These are phyloP conservation scores for Arthrobotrys pseudoclavata DNA, from an alignment of 2,329 filamentous ascomycete species.

Conservation along the genomic window DNA sequence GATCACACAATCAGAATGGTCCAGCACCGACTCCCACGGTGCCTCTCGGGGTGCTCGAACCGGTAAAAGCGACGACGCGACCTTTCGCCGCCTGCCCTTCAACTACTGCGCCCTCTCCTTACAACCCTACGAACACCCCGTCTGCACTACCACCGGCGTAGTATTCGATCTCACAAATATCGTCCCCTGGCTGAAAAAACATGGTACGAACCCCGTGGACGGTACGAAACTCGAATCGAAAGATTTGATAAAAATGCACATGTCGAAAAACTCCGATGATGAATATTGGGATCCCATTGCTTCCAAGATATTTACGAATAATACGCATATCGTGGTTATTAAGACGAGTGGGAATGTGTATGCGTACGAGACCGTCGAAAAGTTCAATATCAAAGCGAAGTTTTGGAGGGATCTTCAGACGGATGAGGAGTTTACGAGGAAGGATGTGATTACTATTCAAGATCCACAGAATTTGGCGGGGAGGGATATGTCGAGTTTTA, in stretches of 20 bases:
- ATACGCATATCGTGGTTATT: conserved; percentile 94
- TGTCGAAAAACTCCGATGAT: conserved; percentile 89
- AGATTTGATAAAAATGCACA: conserved; percentile 90
- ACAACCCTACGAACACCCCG: conserved; percentile 93
- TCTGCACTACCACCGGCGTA: conserved; percentile 87
- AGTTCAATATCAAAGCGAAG: conserved; percentile 96
- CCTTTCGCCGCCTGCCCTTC: conserved; percentile 92
- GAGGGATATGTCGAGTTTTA: conserved; percentile 87
- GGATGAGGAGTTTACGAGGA: conserved; percentile 86
- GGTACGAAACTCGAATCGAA: conserved; percentile 82
- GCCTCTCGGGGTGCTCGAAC: conserved; percentile 75
- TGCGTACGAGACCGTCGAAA: conserved; percentile 93
- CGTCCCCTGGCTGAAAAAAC: conserved; percentile 91
- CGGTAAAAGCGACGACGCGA: conserved; percentile 71
- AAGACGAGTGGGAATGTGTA: conserved; percentile 93
- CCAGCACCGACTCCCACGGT: conserved; percentile 87
- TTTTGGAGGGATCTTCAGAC: conserved; percentile 92
- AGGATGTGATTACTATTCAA: conserved; percentile 95
- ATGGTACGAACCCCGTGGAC: conserved; percentile 90
- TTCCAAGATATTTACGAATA: conserved; percentile 97
- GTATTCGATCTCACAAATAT: conserved; percentile 98
- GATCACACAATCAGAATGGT: conserved; percentile 99
- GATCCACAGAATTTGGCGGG: conserved; percentile 91
- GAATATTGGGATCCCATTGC: conserved; percentile 97
- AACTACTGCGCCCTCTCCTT: conserved; percentile 98